These are phyloP conservation scores for Leishmania amazonensis DNA, from an alignment of 208 protist genomes.

Conservation along the genomic window DNA sequence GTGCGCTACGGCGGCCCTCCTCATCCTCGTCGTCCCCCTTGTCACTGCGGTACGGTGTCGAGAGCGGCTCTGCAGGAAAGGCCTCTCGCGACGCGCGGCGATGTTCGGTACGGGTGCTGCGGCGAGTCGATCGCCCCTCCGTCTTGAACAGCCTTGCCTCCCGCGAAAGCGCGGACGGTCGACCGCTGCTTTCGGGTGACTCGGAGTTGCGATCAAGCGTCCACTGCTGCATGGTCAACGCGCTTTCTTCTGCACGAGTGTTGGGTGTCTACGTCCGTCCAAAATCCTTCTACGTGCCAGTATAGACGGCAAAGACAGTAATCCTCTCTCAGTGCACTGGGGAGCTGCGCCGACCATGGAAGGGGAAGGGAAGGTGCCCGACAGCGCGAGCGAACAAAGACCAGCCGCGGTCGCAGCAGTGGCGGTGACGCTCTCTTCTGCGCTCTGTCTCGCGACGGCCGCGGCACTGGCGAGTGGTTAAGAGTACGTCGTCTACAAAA, in stretches of 20 bases:
- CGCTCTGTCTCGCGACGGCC: background rate
- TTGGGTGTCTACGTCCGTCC: background rate
- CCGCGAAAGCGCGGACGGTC: conserved; percentile 12
- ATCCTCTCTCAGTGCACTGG: background rate
- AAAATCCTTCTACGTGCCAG: background rate
- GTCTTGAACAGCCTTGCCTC: conserved; percentile 18
- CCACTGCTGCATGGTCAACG: conserved; percentile 31
- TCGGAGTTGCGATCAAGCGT: conserved; percentile 29
- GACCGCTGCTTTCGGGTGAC: conserved; percentile 34
- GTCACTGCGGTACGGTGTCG: background rate
- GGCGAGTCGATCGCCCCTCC: conserved; percentile 2
- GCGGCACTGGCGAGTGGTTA: background rate
- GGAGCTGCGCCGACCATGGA: background rate
- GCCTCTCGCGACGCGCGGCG: background rate
- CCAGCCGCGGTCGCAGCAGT: background rate
- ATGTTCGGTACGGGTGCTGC: conserved; percentile 3
- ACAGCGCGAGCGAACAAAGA: background rate
- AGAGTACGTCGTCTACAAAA: background rate
- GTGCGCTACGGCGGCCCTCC: conserved; percentile 34
- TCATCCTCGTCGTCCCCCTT: conserved; percentile 35
- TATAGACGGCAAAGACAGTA: background rate
- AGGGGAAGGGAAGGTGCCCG: background rate
- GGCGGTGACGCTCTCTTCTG: background rate
- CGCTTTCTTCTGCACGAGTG: background rate
- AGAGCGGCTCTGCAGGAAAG: background rate